A percentile compares a stretch with the other conserved stretches of the same genome.
phyloP scores from a whole-genome alignment of 2,329 filamentous ascomycete genomes.

The Aspergillus floridensis region DNA sequence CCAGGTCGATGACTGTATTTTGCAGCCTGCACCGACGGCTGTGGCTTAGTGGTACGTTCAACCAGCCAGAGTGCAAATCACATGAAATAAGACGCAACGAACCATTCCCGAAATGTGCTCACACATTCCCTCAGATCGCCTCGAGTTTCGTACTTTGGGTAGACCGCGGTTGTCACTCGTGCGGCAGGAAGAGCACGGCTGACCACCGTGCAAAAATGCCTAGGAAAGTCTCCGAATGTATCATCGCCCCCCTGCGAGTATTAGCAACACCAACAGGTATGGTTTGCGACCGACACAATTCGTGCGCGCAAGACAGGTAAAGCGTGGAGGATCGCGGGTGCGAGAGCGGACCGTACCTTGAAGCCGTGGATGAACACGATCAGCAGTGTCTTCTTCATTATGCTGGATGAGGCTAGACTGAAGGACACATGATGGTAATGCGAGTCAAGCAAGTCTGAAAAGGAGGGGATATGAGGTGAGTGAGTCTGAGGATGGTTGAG shows the following conservation, averaged over 20 bases:
- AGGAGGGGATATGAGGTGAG: no score
- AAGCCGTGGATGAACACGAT: conserved; percentile 51
- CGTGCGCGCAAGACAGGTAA: neutral
- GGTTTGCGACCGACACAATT: neutral
- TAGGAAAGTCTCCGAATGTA: conserved; percentile 49
- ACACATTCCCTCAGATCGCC: conserved; percentile 49
- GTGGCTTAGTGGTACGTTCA: neutral
- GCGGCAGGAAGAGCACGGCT: conserved; percentile 44
- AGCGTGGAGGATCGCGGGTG: neutral
- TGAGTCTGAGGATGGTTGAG: neutral
- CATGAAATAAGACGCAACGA: conserved; percentile 8
- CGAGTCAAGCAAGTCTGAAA: neutral
- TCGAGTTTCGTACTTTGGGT: conserved; percentile 51
- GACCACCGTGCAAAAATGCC: conserved; percentile 42
- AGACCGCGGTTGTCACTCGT: conserved; percentile 42
- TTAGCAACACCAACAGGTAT: conserved; percentile 1
- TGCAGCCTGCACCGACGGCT: conserved; percentile 61
- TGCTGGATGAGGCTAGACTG: conserved; percentile 2
- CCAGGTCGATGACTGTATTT: conserved; percentile 89
- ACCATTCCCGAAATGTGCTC: conserved; percentile 49
- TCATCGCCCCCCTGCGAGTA: conserved; percentile 47
- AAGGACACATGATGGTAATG: neutral
- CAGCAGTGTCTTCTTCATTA: conserved; percentile 47
- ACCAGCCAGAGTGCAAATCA: neutral
- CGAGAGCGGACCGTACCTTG: conserved; percentile 36